A percentile compares a stretch with the other conserved stretches of the same genome.
Conservation (phyloP, 1,284 basidiomycete genomes). For the Athelia psychrophila region DNA sequence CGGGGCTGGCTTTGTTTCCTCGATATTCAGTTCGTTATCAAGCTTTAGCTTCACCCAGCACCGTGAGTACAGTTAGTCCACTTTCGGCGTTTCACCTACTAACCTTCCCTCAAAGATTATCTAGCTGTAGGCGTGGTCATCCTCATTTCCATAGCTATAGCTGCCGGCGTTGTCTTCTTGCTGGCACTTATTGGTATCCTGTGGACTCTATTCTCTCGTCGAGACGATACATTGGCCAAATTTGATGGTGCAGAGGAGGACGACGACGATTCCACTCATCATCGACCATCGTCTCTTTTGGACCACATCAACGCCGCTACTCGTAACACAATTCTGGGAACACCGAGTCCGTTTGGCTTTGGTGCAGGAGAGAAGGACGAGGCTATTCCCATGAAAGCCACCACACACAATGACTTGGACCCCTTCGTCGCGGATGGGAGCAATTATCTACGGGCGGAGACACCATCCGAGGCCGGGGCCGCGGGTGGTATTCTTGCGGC, state of each 20-base stretch:
- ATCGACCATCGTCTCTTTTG: conserved; percentile 76
- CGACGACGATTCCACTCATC: conserved; percentile 69
- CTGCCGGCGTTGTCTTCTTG: conserved; percentile 92
- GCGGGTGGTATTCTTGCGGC: conserved; percentile 43
- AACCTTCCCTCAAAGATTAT: conserved; percentile 52
- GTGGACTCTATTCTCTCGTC: conserved; percentile 83
- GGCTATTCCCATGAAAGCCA: conserved; percentile 17
- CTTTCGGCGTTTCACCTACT: conserved; percentile 6
- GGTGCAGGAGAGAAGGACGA: conserved; percentile 56
- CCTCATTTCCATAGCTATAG: conserved; percentile 95
- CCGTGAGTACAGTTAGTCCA: conserved; percentile 45
- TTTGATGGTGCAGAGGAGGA: conserved; percentile 63
- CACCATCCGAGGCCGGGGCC: conserved; percentile 69
- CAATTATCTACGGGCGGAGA: conserved; percentile 73
- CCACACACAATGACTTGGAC: conserved; percentile 38
- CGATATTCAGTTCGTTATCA: conserved; percentile 79
- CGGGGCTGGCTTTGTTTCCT: conserved; percentile 68
- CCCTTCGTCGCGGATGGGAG: conserved; percentile 71
- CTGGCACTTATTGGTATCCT: conserved; percentile 86
- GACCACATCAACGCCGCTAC: conserved; percentile 89
- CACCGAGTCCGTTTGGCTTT: conserved; percentile 45
- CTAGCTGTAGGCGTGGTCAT: conserved; percentile 93
- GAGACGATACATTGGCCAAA: conserved; percentile 65
- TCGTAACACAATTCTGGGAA: conserved; percentile 70
- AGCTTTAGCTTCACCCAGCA: conserved; percentile 72